Conservation (phyloP, 225 moss, liverwort and hornwort genomes). For the Anthoceros angustus region DNA sequence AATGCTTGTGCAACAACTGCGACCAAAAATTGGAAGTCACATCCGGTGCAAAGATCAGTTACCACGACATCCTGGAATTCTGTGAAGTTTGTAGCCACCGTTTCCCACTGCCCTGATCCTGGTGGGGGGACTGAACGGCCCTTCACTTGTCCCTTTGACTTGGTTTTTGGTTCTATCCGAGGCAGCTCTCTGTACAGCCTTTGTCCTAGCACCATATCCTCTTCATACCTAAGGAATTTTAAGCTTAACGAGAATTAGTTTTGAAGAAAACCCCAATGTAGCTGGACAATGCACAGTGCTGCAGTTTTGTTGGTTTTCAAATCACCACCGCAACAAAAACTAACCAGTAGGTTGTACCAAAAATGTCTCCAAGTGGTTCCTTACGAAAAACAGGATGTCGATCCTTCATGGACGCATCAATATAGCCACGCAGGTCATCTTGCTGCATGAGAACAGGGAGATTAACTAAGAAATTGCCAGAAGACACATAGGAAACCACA, state of each 20-base stretch:
- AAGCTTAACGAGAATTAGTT: neutral
- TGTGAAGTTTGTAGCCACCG: conserved; percentile 69
- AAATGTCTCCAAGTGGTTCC: conserved; percentile 65
- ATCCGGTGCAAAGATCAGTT: conserved; percentile 5
- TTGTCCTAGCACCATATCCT: conserved; percentile 61
- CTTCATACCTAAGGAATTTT: conserved; percentile 27
- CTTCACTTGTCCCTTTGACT: conserved; percentile 43
- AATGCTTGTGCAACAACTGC: neutral
- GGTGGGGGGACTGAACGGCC: conserved; percentile 71
- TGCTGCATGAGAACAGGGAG: conserved; percentile 24
- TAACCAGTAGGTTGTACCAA: conserved; percentile 82
- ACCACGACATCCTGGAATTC: conserved; percentile 79
- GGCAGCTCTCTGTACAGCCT: conserved; percentile 77
- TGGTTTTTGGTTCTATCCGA: conserved; percentile 27
- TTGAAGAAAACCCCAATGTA: neutral
- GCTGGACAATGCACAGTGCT: no score
- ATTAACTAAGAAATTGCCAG: neutral
- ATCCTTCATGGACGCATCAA: conserved; percentile 62
- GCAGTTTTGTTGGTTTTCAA: neutral
- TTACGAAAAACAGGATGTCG: conserved; percentile 54
- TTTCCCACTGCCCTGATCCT: conserved; percentile 61
- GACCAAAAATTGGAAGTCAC: neutral
- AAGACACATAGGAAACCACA: neutral
- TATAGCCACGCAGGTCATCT: conserved; percentile 61
- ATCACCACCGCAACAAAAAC: neutral